Conservation (phyloP, 441 rosid genomes). For the Syzygium malaccense region DNA sequence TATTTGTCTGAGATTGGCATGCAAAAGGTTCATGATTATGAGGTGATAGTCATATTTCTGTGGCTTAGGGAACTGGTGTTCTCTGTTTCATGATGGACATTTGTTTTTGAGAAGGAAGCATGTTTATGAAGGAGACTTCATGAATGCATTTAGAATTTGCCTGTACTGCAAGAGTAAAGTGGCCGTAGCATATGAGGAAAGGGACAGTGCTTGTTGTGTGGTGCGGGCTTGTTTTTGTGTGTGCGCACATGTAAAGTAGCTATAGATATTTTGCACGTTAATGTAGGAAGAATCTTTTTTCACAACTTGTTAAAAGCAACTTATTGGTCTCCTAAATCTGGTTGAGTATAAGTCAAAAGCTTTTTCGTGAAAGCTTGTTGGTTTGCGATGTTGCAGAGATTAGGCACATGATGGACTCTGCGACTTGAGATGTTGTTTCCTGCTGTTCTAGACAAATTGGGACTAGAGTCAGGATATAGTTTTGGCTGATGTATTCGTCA, state of each 20-base stretch:
- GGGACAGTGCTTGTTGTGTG: background rate
- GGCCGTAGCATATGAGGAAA: background rate
- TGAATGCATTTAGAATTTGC: background rate
- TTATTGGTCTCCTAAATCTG: background rate
- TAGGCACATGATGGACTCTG: background rate
- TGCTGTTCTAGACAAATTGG: background rate
- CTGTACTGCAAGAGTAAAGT: background rate
- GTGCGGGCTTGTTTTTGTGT: background rate
- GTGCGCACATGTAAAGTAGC: background rate
- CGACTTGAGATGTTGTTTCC: background rate
- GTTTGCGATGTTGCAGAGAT: background rate
- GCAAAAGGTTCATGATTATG: constrained; percentile 76
- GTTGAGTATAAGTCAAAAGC: background rate
- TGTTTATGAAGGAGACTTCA: background rate
- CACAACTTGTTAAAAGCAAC: background rate
- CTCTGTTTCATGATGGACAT: background rate
- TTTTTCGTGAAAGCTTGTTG: background rate
- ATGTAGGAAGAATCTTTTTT: background rate
- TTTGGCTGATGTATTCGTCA: background rate
- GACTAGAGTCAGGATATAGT: background rate
- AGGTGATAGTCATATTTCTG: constrained; percentile 30
- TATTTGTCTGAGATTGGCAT: constrained; percentile 78
- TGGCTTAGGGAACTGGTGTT: background rate
- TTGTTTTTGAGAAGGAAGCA: background rate
- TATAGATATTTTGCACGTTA: background rate